Evolutionary conservation across 1,284 basidiomycete species (phyloP).

Genomic region (Cryptococcus sp.): DNA sequence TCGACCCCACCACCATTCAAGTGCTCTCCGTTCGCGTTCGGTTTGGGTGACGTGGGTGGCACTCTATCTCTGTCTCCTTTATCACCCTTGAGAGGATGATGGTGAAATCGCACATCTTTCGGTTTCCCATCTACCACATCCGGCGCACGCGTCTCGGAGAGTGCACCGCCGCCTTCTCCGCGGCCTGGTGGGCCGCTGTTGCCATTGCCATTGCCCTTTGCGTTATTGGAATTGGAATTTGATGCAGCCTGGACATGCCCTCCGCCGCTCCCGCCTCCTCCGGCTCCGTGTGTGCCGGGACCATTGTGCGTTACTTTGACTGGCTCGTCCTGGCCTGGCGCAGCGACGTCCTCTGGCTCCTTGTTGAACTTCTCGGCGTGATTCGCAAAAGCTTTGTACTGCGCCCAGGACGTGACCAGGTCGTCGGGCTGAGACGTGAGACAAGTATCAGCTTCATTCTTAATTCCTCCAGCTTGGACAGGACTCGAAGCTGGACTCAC

Average conservation of each 20-base stretch:
- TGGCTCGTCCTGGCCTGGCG: conserved; percentile 36
- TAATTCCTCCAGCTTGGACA: no score
- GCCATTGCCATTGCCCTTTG: conserved; percentile 8
- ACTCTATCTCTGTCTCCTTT: neutral
- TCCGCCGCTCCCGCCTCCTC: conserved; percentile 53
- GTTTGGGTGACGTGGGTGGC: neutral
- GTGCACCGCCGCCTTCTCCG: neutral
- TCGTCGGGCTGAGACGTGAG: conserved; percentile 68
- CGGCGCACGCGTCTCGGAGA: conserved; percentile 10
- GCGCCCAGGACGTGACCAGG: conserved; percentile 87
- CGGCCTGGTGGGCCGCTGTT: neutral
- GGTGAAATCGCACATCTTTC: conserved; percentile 1
- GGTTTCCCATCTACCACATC: conserved; percentile 32
- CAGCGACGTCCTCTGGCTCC: conserved; percentile 45
- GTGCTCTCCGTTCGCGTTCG: neutral
- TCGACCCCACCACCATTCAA: neutral
- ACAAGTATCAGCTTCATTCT: conserved; percentile 7
- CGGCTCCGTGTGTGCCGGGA: conserved; percentile 53
- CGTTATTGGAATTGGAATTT: conserved; percentile 36
- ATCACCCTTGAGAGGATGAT: neutral
- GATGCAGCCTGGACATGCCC: conserved; percentile 37
- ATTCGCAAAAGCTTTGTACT: conserved; percentile 78
- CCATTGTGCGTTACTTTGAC: conserved; percentile 43
- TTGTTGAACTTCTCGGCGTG: conserved; percentile 70
- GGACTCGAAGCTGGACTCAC: conserved; percentile 32